Conservation (phyloP, 208 protist genomes). For the Crithidia fasciculata region DNA sequence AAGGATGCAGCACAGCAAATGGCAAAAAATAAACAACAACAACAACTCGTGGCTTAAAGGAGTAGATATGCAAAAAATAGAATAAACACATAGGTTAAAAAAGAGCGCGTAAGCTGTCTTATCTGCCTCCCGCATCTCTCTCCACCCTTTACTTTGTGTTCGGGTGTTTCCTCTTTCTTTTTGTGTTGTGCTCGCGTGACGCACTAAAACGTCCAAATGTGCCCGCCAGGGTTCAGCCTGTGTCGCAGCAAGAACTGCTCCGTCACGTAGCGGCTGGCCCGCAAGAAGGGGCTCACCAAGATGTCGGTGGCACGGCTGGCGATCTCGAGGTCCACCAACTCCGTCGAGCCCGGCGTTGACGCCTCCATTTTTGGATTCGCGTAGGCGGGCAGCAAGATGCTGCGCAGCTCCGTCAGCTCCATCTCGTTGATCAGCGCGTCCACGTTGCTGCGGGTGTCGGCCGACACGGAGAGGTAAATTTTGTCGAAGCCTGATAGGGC, state of each 20-base stretch:
- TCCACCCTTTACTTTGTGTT: too few species aligned
- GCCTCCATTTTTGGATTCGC: conserved; percentile 3
- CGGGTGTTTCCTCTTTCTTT: background rate
- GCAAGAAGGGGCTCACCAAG: conserved; percentile 49
- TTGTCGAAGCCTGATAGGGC: conserved; percentile 14
- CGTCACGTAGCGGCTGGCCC: conserved; percentile 44
- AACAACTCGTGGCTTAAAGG: too few species aligned
- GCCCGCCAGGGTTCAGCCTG: conserved; percentile 23
- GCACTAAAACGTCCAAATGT: conserved; percentile 49
- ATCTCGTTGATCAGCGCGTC: conserved; percentile 25
- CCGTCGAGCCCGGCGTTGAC: conserved; percentile 26
- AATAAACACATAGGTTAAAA: too few species aligned
- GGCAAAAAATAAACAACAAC: too few species aligned
- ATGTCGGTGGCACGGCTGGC: conserved; percentile 38
- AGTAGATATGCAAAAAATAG: too few species aligned
- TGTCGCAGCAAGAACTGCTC: conserved; percentile 58
- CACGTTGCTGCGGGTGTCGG: conserved; percentile 32
- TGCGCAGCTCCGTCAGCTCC: conserved; percentile 17
- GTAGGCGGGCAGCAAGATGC: conserved; percentile 25
- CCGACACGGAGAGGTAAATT: conserved; percentile 45
- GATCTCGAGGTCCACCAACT: conserved; percentile 51
- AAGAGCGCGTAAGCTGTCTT: too few species aligned
- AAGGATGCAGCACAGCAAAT: too few species aligned
- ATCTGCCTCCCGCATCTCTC: too few species aligned
- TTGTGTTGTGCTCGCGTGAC: background rate